Base-by-base conservation (phyloP, 2,329 filamentous ascomycete genomes). In the Cercospora zeae-maydis region DNA sequence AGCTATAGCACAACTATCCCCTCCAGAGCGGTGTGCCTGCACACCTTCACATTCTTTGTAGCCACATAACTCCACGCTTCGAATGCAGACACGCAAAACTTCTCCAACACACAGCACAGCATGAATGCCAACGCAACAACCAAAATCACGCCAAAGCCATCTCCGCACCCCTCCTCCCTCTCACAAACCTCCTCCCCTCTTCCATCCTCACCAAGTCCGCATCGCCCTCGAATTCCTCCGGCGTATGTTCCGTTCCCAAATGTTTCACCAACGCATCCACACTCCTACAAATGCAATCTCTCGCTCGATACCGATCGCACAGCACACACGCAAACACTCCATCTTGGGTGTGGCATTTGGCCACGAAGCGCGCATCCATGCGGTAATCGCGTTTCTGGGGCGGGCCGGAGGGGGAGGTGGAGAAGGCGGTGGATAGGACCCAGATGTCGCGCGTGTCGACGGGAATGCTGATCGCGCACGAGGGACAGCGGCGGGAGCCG, bases 251-350 rank as follows among this genome's bases (percentile, higher is more conserved):
- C 8, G 57, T 66, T 11, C 69, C 69, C 59, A 69, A 51, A 66
- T 70, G 69, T 63, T 67, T 66, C 21, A 70, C 63, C 56, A 70
- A 52, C 42, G 63, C 63, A 47, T 70, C 69, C n/a, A 68, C 64
- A 58, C 63, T 63, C 31, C 55, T 59, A 60, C 67, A 70, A 16
- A 70, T 52, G 58, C 67, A 68, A 49, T 69, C 69, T 37, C 65
- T 52, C 31, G 66, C 66, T 14, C 69, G 34, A 30, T 58, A 66
- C 16, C 52, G 27, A 30, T 65, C 63, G 36, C 69, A 70, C 3
- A 70, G 61, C 49, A 70, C 63, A 54, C 69, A 70, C n/a, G 67
- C 69, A 39, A 68, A 70, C 6, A 63, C 31, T 2, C 69, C 69
- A 31, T 65, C 51, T 19, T 61, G 49, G 16, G 62, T 65, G 24